Evolutionary conservation across 352 stramenopile species (phyloP), one percentile per base, ranked within the genome.

Genomic region (Phytophthora pluvialis): DNA sequence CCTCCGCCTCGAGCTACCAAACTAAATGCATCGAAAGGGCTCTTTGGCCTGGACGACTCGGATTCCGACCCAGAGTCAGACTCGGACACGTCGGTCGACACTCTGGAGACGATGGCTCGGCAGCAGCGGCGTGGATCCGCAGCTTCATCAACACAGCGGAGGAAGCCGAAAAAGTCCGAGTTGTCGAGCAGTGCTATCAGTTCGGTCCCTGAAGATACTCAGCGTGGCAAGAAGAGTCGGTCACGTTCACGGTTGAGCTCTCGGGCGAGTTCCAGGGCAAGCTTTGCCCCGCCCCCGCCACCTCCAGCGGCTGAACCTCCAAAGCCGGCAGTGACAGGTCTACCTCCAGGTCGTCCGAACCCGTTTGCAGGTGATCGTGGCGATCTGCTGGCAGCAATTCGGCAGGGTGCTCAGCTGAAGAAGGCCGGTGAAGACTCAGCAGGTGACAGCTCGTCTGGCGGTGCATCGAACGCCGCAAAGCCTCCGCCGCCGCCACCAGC

Each of bases 351-450:
- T 38, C 82, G 82, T 13, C 84, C 86, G 10, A 93, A 93, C 56
- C 64, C 77, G 11, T 92, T 94, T 60, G 83, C 77, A 33, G 78
- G 72, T 35, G 83, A 78, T 35, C 79, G 84, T 60, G 87, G 83
- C 2, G 80, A 95, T 68, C 69, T 95, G 25, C 65, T 95, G 15
- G 87, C 85, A 35, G 87, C 85, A 5, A 95, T 95, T 62, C 83
- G 83, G 29, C 70, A 92, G 55, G 85, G 87, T 15, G 47, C 75
- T n/a, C 60, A 81, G 25, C 52, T 95, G 4, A 85, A 86, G 18
- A 88, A 90, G 47, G 51, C 59, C 0, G 54, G 56, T 25, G 40
- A 36, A 5, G 40, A 59, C 45, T 40, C 45, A 16, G 16, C 15
- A 43, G 54, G 4, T 60, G 12, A 21, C 18, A 52, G 35, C 51